Evolutionary conservation across 768 basidiomycete species (phyloP).

Genomic region (Polyporus arcularius): DNA sequence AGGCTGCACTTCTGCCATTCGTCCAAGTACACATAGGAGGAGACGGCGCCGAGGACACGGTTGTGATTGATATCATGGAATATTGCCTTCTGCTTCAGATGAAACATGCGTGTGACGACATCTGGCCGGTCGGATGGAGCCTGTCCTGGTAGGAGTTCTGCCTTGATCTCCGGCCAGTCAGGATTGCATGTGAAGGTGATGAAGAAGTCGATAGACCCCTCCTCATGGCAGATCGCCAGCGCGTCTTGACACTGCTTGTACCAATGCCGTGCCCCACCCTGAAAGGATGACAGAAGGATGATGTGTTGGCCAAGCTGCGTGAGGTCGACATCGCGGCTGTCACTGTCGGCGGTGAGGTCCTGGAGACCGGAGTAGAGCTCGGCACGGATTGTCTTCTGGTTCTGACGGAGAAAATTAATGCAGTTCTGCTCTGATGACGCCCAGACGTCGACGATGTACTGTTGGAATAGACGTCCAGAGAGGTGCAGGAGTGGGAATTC

Average conservation of each 20-base stretch:
- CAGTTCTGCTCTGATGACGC: conserved; percentile 44
- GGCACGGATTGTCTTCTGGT: conserved; percentile 39
- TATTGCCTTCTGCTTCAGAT: conserved; percentile 39
- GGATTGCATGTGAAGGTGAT: conserved; percentile 56
- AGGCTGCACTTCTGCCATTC: conserved; percentile 61
- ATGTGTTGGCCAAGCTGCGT: conserved; percentile 34
- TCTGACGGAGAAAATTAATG: conserved; percentile 34
- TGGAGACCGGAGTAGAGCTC: conserved; percentile 35
- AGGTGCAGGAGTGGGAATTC: conserved; percentile 22
- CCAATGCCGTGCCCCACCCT: conserved; percentile 44
- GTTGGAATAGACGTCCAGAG: conserved; percentile 43
- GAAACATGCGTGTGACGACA: conserved; percentile 46
- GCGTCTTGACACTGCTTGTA: conserved; percentile 44
- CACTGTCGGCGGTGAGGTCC: conserved; percentile 29
- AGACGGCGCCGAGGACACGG: conserved; percentile 42
- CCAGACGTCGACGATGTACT: conserved; percentile 47
- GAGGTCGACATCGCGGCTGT: conserved; percentile 26
- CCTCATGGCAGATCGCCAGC: conserved; percentile 43
- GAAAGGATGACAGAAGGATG: conserved; percentile 45
- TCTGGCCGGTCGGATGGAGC: conserved; percentile 46
- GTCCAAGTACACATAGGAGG: conserved; percentile 50
- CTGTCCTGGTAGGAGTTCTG: conserved; percentile 41
- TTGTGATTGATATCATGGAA: conserved; percentile 34
- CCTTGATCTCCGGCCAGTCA: conserved; percentile 46
- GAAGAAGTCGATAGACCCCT: conserved; percentile 44